Conservation (phyloP, 129 eudicot species). For the Artemisia argyi region DNA sequence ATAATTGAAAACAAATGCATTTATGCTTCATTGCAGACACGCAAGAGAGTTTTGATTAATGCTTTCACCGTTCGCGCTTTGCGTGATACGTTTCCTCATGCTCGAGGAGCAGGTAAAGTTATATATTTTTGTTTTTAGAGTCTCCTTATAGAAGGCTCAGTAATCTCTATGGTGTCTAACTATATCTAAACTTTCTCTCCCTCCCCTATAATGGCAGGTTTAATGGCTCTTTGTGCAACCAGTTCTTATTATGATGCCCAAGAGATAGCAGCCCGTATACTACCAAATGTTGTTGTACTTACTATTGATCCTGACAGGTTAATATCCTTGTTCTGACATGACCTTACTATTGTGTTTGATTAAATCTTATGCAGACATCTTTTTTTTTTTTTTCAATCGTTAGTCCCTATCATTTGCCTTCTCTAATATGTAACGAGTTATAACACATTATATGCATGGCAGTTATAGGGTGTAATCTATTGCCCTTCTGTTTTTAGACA, state of each 20-base stretch:
- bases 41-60: conserved; percentile 94
- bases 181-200: background rate
- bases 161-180: background rate
- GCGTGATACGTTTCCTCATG: conserved; percentile 95
- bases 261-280: conserved; percentile 88
- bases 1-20: conserved; percentile 20
- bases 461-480: background rate
- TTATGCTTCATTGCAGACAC: conserved; percentile 54
- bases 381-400: background rate
- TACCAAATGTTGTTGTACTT: conserved; percentile 86
- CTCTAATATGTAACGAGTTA: conserved; percentile 4
- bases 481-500: background rate
- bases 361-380: background rate
- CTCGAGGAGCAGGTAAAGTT: conserved; percentile 88
- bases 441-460: background rate
- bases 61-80: conserved; percentile 97
- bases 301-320: conserved; percentile 99
- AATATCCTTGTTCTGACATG: conserved; percentile 8
- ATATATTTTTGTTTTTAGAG: background rate
- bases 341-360: background rate
- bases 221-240: conserved; percentile 94
- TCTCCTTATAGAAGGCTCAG: background rate
- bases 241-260: conserved; percentile 83
- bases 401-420: background rate
- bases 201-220: conserved; percentile 51